Percentiles rank a stretch among this genome's conserved stretches.
phyloP scores from a whole-genome alignment of 2,329 filamentous ascomycete species.

The Bipolaris zeicola region DNA sequence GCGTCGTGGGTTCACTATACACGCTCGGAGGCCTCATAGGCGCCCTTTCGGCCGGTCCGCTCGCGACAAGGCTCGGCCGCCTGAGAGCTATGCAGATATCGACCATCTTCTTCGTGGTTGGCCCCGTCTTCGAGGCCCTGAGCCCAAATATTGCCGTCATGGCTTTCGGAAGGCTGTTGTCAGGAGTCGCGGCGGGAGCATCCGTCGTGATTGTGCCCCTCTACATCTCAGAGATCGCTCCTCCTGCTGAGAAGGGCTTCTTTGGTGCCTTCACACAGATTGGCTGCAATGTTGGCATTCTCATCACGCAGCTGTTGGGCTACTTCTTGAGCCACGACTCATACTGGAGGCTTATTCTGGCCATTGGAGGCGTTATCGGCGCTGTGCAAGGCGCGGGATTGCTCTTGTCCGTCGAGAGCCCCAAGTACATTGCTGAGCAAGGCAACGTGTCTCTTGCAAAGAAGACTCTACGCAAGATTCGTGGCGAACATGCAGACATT shows the following conservation, averaged over 20 bases:
- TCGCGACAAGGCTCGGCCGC: conserved; percentile 79
- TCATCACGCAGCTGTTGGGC: conserved; percentile 81
- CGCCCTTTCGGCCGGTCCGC: conserved; percentile 76
- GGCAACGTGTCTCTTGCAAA: conserved; percentile 66
- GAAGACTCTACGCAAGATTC: conserved; percentile 72
- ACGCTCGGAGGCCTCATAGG: conserved; percentile 87
- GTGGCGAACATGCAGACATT: conserved; percentile 72
- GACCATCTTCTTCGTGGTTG: conserved; percentile 74
- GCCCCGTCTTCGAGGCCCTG: conserved; percentile 76
- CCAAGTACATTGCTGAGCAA: conserved; percentile 79
- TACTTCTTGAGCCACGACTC: conserved; percentile 82
- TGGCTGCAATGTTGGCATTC: conserved; percentile 89
- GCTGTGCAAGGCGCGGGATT: conserved; percentile 71
- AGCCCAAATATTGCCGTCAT: conserved; percentile 71
- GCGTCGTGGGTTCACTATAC: conserved; percentile 86
- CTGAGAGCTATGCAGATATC: conserved; percentile 77
- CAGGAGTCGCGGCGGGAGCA: conserved; percentile 84
- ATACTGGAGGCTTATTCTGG: conserved; percentile 84
- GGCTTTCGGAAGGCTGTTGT: conserved; percentile 75
- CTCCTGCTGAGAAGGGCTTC: conserved; percentile 70
- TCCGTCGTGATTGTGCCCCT: conserved; percentile 92
- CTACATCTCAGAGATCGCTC: conserved; percentile 91
- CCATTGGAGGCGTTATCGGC: conserved; percentile 71
- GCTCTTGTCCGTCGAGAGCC: conserved; percentile 78
- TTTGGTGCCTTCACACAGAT: conserved; percentile 88